phyloP scores from a whole-genome alignment of 2,329 filamentous ascomycete species.

The Pyrenophora teres region DNA sequence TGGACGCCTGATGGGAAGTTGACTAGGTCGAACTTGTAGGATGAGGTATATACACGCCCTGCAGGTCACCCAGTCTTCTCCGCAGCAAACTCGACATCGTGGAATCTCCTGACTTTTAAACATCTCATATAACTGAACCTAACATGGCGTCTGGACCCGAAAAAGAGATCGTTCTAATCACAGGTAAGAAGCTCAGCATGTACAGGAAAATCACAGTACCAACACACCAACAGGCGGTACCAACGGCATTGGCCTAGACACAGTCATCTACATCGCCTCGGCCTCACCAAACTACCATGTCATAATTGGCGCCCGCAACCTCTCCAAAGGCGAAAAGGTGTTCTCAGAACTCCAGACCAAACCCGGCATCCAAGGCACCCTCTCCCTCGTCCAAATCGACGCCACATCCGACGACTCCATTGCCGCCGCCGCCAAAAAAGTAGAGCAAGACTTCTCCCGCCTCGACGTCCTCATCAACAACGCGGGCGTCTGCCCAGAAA shows the following conservation, averaged over 20 bases:
- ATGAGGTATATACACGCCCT: too few species aligned
- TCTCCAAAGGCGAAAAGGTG: slow-evolving; percentile 39
- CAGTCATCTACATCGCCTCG: slow-evolving; percentile 33
- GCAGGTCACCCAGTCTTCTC: too few species aligned
- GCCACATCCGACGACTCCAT: slow-evolving; percentile 44
- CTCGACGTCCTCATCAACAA: slow-evolving; percentile 89
- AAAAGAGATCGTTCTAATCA: slow-evolving; percentile 38
- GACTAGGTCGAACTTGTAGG: too few species aligned
- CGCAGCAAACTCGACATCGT: too few species aligned
- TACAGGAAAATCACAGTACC: background rate
- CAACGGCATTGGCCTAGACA: slow-evolving; percentile 45
- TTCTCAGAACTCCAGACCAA: slow-evolving; percentile 35
- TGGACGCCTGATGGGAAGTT: too few species aligned
- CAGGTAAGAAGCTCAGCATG: slow-evolving; percentile 15
- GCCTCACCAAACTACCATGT: slow-evolving; percentile 42
- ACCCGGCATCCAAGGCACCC: slow-evolving; percentile 32
- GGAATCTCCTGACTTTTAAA: too few species aligned
- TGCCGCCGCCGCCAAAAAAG: slow-evolving; percentile 37
- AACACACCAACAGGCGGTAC: slow-evolving; percentile 35
- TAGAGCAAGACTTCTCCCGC: slow-evolving; percentile 34
- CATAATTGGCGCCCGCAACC: slow-evolving; percentile 42
- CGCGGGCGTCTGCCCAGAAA: slow-evolving; percentile 62
- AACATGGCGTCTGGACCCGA: slow-evolving; percentile 14
- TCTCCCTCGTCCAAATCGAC: slow-evolving; percentile 45
- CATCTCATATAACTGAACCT: too few species aligned